phyloP scores from a whole-genome alignment of 1,139 yeast species.

The Sugiyamaella castrensis region DNA sequence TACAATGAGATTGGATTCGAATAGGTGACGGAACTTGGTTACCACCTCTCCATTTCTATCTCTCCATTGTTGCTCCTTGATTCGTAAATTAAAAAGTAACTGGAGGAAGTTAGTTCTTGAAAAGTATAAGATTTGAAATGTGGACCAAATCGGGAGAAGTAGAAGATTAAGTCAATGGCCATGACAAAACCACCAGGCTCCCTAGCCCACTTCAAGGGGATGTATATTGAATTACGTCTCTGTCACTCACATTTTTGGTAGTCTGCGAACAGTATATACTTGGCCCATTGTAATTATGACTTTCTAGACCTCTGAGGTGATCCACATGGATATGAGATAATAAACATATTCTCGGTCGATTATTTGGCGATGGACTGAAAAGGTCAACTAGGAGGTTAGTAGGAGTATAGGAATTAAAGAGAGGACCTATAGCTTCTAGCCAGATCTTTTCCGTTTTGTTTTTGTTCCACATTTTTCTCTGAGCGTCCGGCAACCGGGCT shows the following conservation, averaged over 20 bases:
- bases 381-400: constrained; percentile 39
- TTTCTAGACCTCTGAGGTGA: constrained; percentile 51
- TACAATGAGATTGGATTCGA: constrained; percentile 7
- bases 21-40: constrained; percentile 11
- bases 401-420: too few species aligned
- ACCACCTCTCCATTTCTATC: constrained; percentile 7
- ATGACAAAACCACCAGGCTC: background rate
- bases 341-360: constrained; percentile 37
- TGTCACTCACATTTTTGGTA: constrained; percentile 41
- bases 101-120: background rate
- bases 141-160: too few species aligned
- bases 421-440: background rate
- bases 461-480: too few species aligned
- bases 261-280: constrained; percentile 49
- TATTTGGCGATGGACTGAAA: constrained; percentile 32
- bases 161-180: background rate
- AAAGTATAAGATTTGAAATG: too few species aligned
- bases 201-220: background rate
- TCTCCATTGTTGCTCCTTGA: constrained; percentile 15
- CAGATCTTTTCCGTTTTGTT: too few species aligned
- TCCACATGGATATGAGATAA: constrained; percentile 59
- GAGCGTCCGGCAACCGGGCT: background rate
- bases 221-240: background rate
- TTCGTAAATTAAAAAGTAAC: constrained; percentile 20
- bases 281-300: constrained; percentile 41